A percentile compares a stretch with the other conserved stretches of the same genome.
Evolutionary conservation across 2,329 filamentous ascomycete species (phyloP).

Genomic region (Elsinoe batatas): DNA sequence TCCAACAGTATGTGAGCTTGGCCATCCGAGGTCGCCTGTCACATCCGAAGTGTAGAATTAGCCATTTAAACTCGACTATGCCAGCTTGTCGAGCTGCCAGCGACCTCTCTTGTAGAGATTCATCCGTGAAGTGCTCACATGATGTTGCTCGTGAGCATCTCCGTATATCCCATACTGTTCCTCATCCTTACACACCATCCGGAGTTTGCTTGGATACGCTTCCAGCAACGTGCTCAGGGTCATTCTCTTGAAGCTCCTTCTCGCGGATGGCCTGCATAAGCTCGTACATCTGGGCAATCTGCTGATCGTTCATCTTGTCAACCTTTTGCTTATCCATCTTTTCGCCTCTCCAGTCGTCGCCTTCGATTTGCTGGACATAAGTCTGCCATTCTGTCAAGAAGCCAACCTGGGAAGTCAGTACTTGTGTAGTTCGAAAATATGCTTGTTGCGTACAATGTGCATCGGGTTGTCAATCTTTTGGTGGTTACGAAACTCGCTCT

Average conservation of each 20-base stretch:
- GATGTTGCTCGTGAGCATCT: too few relatives aligned
- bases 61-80: too few relatives aligned
- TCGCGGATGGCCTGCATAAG: conserved; percentile 73
- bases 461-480: conserved; percentile 76
- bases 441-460: conserved; percentile 57
- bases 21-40: too few relatives aligned
- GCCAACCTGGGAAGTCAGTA: conserved; percentile 54
- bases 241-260: conserved; percentile 39
- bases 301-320: conserved; percentile 92
- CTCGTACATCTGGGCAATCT: conserved; percentile 87
- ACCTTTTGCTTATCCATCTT: conserved; percentile 76
- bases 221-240: conserved; percentile 27
- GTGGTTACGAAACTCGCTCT: conserved; percentile 82
- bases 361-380: conserved; percentile 87
- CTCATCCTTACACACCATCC: not conserved
- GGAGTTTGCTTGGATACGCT: not conserved
- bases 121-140: too few relatives aligned
- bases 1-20: too few relatives aligned
- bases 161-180: too few relatives aligned
- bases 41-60: too few relatives aligned
- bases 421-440: not conserved
- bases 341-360: conserved; percentile 72
- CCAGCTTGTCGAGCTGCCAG: too few relatives aligned
- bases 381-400: conserved; percentile 95
- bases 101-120: too few relatives aligned